Evolutionary conservation across 163 green algal genomes (phyloP).

Genomic region (Chloromonas sp.): DNA sequence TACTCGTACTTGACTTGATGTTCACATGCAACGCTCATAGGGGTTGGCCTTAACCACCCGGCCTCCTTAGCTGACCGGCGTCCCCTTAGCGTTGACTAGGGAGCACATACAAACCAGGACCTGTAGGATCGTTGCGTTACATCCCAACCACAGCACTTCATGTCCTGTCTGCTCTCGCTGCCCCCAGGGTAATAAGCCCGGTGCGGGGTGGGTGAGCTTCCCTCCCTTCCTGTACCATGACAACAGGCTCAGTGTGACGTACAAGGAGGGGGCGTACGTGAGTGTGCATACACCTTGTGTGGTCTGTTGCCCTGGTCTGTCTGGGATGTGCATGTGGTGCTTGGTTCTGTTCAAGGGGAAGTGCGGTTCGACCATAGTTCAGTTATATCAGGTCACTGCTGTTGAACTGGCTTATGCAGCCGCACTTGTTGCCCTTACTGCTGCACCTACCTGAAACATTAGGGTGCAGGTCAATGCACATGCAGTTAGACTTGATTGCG

Average conservation of each 20-base stretch:
- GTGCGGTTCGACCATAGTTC: too few relatives aligned
- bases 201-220: not conserved
- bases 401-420: too few relatives aligned
- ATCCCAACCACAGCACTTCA: not conserved
- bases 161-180: not conserved
- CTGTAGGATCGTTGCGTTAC: not conserved
- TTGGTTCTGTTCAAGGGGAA: too few relatives aligned
- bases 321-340: too few relatives aligned
- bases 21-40: not conserved
- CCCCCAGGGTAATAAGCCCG: not conserved
- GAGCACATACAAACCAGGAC: not conserved
- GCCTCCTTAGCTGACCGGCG: too few relatives aligned
- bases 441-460: too few relatives aligned
- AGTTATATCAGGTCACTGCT: too few relatives aligned
- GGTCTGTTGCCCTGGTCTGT: too few relatives aligned
- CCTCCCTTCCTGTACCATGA: constrained; percentile 7
- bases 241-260: not conserved
- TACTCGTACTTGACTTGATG: too few relatives aligned
- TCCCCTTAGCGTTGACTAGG: not conserved
- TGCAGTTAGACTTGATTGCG: too few relatives aligned
- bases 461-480: too few relatives aligned
- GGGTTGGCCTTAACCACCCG: not conserved
- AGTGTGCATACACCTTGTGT: not conserved
- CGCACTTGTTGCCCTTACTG: too few relatives aligned
- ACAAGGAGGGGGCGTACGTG: not conserved